Evolutionary conservation across 345 rosid genomes (phyloP), one percentile per base, ranked within the genome.

Genomic region (Crucihimalaya himalaica): DNA sequence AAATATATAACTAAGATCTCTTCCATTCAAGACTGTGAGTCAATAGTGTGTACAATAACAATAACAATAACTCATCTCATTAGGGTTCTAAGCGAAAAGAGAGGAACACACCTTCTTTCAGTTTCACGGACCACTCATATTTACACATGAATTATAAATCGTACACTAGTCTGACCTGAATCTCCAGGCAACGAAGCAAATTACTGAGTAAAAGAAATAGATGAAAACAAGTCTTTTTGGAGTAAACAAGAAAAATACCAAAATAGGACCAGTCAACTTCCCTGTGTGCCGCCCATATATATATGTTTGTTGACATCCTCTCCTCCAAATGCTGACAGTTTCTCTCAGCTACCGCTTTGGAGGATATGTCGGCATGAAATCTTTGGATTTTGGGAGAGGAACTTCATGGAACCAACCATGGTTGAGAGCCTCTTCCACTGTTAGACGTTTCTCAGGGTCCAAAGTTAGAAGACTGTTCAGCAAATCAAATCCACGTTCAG

Each of bases 361-460:
- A 27, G 94, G 92, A 54, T 85, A 83, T 28, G 91, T 93, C 16
- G 94, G 97, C 91, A 89, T 86, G 68, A 86, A 85, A 5, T 91
- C 96, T 81, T 82, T 87, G 2, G 84, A 81, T 55, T 87, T 88
- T 27, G 98, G 87, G 12, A 84, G 84, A 61, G 98, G 97, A 56
- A 83, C 89, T 76, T 93, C 97, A 2, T 0, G 66, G 73, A 93
- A 93, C 98, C 98, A 93, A 35, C 83, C 77, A 74, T 93, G 98
- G 70, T 86, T 81, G 18, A 89, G 85, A 13, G 98, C 97, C 21
- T 67, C 94, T 47, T 86, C 94, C 53, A 73, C 97, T 43, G 97
- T 83, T 77, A 93, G 69, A 79, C 96, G 81, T 89, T 84, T 86
- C 76, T 84, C 86, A 47, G 97, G 97, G 65, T 91, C 89, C 68